Evolutionary conservation across 2,329 filamentous ascomycete genomes (phyloP).

Genomic region (Botrytis byssoidea): DNA sequence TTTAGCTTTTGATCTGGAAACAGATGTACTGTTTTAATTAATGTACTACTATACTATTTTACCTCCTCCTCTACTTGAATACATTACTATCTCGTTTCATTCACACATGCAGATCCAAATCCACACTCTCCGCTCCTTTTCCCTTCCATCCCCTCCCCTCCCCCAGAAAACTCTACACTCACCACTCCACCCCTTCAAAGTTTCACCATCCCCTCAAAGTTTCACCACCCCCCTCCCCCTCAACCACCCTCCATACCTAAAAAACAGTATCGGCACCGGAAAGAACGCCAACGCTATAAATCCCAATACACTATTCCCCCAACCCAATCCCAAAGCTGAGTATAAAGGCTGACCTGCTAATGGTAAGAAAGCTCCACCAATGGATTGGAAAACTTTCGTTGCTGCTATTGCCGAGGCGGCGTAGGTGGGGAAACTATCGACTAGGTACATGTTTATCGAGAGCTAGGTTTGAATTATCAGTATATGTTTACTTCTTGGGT

Average conservation of each 20-base stretch:
- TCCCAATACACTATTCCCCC: conserved; percentile 6
- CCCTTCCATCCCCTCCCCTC: too few relatives aligned
- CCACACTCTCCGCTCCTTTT: background rate
- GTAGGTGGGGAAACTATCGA: conserved; percentile 6
- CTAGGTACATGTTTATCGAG: conserved; percentile 12
- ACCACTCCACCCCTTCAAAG: background rate
- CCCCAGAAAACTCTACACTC: background rate
- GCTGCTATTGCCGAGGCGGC: conserved; percentile 3
- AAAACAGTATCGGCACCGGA: conserved; percentile 8
- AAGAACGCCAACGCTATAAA: background rate
- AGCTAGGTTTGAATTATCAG: background rate
- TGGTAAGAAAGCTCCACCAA: conserved; percentile 3
- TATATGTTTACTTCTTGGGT: rapidly evolving
- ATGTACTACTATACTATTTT: too few relatives aligned
- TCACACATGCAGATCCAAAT: background rate
- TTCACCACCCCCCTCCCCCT: background rate
- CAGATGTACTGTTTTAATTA: too few relatives aligned
- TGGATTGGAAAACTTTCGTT: background rate
- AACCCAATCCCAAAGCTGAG: background rate
- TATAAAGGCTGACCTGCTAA: conserved; percentile 1
- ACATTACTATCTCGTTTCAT: background rate
- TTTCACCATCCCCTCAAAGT: background rate
- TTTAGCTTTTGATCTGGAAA: too few relatives aligned
- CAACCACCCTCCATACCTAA: background rate
- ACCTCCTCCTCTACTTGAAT: too few relatives aligned